Conservation (phyloP, 345 rosid species). For the Eucalyptus cloeziana region DNA sequence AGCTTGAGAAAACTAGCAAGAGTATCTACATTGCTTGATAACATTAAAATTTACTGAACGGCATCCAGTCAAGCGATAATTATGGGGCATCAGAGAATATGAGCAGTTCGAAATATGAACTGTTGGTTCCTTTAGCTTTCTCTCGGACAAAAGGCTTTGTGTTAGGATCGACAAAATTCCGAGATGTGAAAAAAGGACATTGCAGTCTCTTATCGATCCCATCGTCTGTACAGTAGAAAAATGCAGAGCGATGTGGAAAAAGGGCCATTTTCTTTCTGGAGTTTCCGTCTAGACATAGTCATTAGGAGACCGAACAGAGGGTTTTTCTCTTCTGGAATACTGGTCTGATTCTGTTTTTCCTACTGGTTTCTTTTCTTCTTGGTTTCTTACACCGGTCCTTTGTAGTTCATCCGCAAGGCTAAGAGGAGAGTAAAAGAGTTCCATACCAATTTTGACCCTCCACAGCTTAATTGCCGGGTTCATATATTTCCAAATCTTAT, state of each 20-base stretch:
- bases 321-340: neutral
- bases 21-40: neutral
- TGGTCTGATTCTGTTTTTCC: neutral
- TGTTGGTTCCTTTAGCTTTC: neutral
- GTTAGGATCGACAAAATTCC: neutral
- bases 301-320: neutral
- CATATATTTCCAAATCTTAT: neutral
- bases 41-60: neutral
- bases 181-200: neutral
- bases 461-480: neutral
- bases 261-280: neutral
- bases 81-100: neutral
- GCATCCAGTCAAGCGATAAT: neutral
- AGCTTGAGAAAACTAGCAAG: neutral
- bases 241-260: neutral
- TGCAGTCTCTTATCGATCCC: neutral
- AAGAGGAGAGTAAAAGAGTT: neutral
- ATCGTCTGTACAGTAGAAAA: neutral
- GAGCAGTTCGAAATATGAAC: neutral
- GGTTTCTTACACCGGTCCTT: neutral
- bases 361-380: neutral
- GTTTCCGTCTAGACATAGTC: neutral
- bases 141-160: neutral
- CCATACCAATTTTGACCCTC: neutral
- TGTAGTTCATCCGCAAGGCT: neutral